Evolutionary conservation across 1,284 basidiomycete genomes (phyloP).

Genomic region (Leccinum pseudoinsigne): DNA sequence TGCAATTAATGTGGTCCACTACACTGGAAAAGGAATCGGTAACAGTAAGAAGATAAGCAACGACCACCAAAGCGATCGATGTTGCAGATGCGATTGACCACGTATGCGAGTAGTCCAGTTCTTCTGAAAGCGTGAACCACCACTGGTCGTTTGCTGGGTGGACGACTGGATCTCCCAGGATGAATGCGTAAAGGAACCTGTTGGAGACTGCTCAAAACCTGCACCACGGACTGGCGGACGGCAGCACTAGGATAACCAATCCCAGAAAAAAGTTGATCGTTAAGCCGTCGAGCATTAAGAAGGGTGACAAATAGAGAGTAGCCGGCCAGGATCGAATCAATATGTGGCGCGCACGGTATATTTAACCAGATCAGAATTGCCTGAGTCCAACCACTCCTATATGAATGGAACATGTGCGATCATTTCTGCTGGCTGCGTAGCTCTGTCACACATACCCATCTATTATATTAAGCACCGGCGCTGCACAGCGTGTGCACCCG

Average conservation of each 20-base stretch:
- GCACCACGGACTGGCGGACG: constrained; percentile 21
- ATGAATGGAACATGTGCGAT: too few relatives aligned
- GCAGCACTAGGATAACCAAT: constrained; percentile 20
- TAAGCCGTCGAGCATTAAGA: constrained; percentile 34
- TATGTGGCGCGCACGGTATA: too few relatives aligned
- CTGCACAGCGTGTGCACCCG: too few relatives aligned
- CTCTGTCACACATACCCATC: too few relatives aligned
- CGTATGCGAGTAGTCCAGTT: constrained; percentile 30
- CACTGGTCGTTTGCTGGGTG: constrained; percentile 34
- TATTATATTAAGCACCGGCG: too few relatives aligned
- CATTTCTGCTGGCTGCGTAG: too few relatives aligned
- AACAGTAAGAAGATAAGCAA: constrained; percentile 44
- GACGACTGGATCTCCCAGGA: constrained; percentile 25
- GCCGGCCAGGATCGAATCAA: constrained; percentile 21
- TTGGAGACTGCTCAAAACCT: constrained; percentile 28
- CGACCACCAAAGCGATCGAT: constrained; percentile 42
- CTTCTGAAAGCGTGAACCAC: constrained; percentile 28
- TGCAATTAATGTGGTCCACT: constrained; percentile 24
- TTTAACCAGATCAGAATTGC: too few relatives aligned
- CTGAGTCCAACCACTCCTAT: too few relatives aligned
- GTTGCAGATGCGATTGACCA: constrained; percentile 43
- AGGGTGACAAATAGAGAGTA: constrained; percentile 35
- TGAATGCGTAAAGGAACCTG: constrained; percentile 33
- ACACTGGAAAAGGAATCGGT: constrained; percentile 38
- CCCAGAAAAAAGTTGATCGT: constrained; percentile 19